Conservation (phyloP, 805 yeast genomes). For the Limtongozyma cylindracea region DNA sequence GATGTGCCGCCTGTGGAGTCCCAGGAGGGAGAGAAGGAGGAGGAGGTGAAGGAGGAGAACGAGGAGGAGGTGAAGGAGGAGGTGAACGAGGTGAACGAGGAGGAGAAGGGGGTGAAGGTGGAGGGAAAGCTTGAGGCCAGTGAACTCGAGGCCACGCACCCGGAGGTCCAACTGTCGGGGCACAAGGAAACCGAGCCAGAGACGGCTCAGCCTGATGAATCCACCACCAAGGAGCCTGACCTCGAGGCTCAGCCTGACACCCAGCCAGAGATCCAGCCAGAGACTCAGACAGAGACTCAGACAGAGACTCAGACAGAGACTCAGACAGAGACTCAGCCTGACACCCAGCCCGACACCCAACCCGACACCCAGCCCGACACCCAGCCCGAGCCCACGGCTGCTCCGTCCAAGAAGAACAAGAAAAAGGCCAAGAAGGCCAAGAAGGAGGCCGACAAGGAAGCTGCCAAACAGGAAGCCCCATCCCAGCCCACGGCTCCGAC, state of each 20-base stretch:
- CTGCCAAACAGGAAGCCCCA: constrained; percentile 1
- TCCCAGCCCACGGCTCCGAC: constrained; percentile 1
- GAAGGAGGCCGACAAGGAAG: too few species aligned
- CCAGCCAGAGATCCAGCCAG: neutral
- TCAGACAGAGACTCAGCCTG: neutral
- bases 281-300: neutral
- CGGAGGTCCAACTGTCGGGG: neutral
- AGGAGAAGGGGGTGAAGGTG: neutral
- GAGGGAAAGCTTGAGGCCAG: constrained; percentile 1
- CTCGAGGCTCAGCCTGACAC: neutral
- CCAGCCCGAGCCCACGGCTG: too few species aligned
- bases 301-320: constrained; percentile 1
- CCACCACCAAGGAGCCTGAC: too few species aligned
- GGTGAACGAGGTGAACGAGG: constrained; percentile 1
- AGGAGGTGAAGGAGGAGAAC: neutral
- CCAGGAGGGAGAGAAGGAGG: too few species aligned
- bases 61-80: constrained; percentile 1
- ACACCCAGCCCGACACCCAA: neutral
- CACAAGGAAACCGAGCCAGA: neutral
- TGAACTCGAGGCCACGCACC: neutral
- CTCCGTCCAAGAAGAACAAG: too few species aligned
- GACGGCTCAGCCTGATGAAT: neutral
- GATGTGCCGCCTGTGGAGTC: too few species aligned
- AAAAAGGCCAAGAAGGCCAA: too few species aligned
- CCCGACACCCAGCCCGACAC: constrained; percentile 1